Evolutionary conservation across 2,329 filamentous ascomycete species (phyloP).

Genomic region (Trichoderma arundinaceum): DNA sequence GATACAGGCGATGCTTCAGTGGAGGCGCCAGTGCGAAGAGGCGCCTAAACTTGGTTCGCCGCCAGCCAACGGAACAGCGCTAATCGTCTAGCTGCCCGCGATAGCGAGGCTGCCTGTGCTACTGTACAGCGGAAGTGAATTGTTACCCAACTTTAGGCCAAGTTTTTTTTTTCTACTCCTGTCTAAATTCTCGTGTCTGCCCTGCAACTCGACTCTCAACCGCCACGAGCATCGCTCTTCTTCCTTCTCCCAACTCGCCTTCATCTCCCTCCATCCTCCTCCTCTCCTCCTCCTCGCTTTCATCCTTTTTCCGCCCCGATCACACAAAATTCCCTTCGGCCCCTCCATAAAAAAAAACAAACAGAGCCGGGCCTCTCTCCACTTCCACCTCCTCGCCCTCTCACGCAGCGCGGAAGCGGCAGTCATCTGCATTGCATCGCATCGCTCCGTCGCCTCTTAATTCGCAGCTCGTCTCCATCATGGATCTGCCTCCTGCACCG

Average conservation of each 20-base stretch:
- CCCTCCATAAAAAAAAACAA: not conserved
- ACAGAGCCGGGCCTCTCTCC: constrained; percentile 8
- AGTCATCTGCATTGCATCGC: constrained; percentile 32
- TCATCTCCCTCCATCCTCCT: not conserved
- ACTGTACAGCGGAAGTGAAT: constrained; percentile 4
- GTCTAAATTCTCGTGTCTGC: not conserved
- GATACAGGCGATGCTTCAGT: constrained; percentile 6
- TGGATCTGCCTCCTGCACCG: constrained; percentile 58
- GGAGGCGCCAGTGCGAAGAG: constrained; percentile 21
- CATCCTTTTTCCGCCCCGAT: not conserved
- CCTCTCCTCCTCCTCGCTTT: not conserved
- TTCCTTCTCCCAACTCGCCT: not conserved
- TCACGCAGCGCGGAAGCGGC: constrained; percentile 25
- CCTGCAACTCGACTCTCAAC: constrained; percentile 1
- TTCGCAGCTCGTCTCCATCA: constrained; percentile 35
- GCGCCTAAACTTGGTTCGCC: not conserved
- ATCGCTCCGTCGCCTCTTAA: constrained; percentile 29
- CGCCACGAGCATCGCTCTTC: not conserved
- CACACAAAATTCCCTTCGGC: not conserved
- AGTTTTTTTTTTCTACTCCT: constrained; percentile 21
- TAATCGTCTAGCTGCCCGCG: not conserved
- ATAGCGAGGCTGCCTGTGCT: constrained; percentile 17
- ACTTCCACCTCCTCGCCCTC: constrained; percentile 12
- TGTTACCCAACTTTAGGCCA: constrained; percentile 15
- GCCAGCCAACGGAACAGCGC: constrained; percentile 1